Conservation (phyloP, 192 early-diverging fungal species). For the Gonapodya sp. region DNA sequence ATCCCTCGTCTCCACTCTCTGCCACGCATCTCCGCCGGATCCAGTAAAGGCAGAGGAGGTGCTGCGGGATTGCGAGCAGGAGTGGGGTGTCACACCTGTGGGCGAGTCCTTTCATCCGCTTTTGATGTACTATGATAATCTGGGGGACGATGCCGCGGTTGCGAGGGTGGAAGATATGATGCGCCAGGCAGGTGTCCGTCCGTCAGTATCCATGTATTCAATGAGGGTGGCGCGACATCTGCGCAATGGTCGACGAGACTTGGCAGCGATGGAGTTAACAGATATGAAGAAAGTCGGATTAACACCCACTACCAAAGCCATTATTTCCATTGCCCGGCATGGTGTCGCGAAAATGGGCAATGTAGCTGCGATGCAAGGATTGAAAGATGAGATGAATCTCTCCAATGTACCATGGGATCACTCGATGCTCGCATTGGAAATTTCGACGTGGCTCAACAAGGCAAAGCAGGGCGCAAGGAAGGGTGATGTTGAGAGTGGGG, state of each 20-base stretch:
- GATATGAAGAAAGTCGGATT: neutral
- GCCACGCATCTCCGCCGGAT: neutral
- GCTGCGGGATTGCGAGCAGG: neutral
- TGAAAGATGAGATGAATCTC: no score
- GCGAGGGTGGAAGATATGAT: neutral
- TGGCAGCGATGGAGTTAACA: neutral
- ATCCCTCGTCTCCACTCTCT: neutral
- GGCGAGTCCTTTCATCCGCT: neutral
- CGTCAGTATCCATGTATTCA: neutral
- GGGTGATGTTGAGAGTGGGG: neutral
- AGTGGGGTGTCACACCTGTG: neutral
- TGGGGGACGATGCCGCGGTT: neutral
- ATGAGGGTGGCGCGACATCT: neutral
- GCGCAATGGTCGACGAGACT: neutral
- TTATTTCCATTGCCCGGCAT: neutral
- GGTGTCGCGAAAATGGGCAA: neutral
- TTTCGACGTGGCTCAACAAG: neutral
- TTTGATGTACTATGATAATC: neutral
- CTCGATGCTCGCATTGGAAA: neutral
- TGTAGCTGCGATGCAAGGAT: neutral
- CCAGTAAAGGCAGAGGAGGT: neutral
- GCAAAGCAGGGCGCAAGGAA: neutral
- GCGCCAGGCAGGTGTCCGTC: neutral
- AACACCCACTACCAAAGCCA: neutral
- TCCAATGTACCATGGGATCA: neutral